phyloP scores from a whole-genome alignment of 192 early-diverging fungal genomes.

The Rhizophagus prolifer region DNA sequence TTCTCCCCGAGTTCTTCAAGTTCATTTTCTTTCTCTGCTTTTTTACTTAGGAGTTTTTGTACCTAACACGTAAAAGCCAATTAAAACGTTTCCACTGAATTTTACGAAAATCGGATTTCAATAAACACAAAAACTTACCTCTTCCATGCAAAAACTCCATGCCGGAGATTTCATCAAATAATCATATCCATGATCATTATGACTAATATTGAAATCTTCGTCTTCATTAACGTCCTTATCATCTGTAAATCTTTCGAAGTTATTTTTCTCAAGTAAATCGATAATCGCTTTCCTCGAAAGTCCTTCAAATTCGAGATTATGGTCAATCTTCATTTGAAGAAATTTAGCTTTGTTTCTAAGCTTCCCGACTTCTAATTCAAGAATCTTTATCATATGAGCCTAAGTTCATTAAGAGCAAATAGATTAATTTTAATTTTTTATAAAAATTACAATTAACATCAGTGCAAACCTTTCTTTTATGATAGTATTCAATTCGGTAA shows the following conservation, averaged over 20 bases:
- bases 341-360: conserved; percentile 88
- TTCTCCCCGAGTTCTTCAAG: conserved; percentile 61
- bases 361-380: conserved; percentile 64
- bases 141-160: conserved; percentile 10
- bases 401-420: too few relatives aligned
- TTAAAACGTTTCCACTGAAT: too few relatives aligned
- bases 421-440: too few relatives aligned
- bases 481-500: conserved; percentile 79
- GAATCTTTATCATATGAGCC: conserved; percentile 56
- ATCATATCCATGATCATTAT: conserved; percentile 18
- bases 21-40: conserved; percentile 63
- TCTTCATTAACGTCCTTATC: conserved; percentile 47
- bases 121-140: too few relatives aligned
- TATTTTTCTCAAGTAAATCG: conserved; percentile 65
- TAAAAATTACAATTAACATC: too few relatives aligned
- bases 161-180: neutral
- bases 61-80: conserved; percentile 31
- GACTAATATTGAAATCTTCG: too few relatives aligned
- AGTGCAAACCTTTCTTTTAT: conserved; percentile 73
- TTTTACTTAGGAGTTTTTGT: conserved; percentile 68
- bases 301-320: conserved; percentile 80
- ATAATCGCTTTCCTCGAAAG: conserved; percentile 79
- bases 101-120: too few relatives aligned
- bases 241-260: conserved; percentile 53
- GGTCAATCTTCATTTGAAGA: conserved; percentile 86